These are phyloP conservation scores for Porphyrellus cyaneotinctus DNA, from an alignment of 768 basidiomycete species.

Conservation along the genomic window DNA sequence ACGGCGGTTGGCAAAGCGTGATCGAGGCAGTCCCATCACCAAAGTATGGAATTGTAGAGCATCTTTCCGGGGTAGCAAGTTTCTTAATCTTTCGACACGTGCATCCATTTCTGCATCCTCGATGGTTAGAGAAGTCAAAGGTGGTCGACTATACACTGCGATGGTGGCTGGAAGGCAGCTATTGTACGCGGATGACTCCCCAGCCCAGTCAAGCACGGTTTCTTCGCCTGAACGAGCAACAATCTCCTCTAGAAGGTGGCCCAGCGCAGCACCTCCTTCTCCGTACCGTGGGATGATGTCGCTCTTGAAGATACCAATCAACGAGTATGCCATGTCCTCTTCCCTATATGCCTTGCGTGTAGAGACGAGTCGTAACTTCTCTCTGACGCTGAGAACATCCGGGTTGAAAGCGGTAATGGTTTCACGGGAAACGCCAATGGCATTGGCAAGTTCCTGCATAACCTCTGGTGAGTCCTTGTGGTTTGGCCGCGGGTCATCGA, in stretches of 20 bases:
- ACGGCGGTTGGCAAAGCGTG: neutral
- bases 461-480: neutral
- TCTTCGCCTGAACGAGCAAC: neutral
- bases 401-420: too few species aligned
- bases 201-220: neutral
- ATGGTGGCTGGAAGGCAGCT: neutral
- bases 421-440: too few species aligned
- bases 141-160: too few species aligned
- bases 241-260: too few species aligned
- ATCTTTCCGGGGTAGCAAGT: neutral
- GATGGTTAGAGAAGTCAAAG: neutral
- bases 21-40: too few species aligned
- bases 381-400: too few species aligned
- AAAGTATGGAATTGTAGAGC: neutral
- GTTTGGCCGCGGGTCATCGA: too few species aligned
- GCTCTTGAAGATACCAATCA: neutral
- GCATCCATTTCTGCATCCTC: neutral
- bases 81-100: neutral
- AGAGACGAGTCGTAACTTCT: too few species aligned
- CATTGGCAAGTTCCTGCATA: neutral
- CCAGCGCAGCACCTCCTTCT: neutral
- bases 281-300: neutral
- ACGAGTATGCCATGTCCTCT: neutral
- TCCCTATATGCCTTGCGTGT: neutral
- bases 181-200: neutral